A percentile compares a stretch with the other conserved stretches of the same genome.
Evolutionary conservation across 257 asterid genomes (phyloP).

Genomic region (Agastache rugosa): DNA sequence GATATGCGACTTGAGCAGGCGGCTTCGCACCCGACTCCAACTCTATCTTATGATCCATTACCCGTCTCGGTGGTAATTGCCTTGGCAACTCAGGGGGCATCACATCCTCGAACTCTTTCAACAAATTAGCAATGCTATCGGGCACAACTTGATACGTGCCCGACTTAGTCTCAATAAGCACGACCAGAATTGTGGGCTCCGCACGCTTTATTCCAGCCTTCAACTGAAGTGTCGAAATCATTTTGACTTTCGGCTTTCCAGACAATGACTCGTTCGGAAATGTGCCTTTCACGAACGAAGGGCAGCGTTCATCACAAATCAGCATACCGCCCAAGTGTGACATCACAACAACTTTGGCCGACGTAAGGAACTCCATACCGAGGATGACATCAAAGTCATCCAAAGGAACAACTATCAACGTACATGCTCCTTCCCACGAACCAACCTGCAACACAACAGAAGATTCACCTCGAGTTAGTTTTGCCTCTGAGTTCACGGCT

Average conservation of each 20-base stretch:
- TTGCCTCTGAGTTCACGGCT: slow-evolving; percentile 5
- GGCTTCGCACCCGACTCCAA: not conserved
- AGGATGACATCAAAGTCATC: not conserved
- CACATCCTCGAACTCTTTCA: not conserved
- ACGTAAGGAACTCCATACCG: not conserved
- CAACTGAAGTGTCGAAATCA: no score
- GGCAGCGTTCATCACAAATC: no score
- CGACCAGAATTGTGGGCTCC: not conserved
- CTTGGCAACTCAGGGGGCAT: not conserved
- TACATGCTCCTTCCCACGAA: not conserved
- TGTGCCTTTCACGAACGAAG: no score
- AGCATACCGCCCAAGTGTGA: no score
- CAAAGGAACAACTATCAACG: not conserved
- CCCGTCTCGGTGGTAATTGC: not conserved
- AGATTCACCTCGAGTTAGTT: not conserved
- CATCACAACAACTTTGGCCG: not conserved
- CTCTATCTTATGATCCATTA: not conserved
- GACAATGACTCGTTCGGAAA: no score
- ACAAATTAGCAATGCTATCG: not conserved
- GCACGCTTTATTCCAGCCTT: no score
- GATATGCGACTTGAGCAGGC: not conserved
- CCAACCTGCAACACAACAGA: not conserved
- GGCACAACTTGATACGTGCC: not conserved
- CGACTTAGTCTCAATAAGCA: not conserved
- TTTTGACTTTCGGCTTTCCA: not conserved